Evolutionary conservation across 208 protist genomes (phyloP).

Genomic region (Crithidia brevicula): DNA sequence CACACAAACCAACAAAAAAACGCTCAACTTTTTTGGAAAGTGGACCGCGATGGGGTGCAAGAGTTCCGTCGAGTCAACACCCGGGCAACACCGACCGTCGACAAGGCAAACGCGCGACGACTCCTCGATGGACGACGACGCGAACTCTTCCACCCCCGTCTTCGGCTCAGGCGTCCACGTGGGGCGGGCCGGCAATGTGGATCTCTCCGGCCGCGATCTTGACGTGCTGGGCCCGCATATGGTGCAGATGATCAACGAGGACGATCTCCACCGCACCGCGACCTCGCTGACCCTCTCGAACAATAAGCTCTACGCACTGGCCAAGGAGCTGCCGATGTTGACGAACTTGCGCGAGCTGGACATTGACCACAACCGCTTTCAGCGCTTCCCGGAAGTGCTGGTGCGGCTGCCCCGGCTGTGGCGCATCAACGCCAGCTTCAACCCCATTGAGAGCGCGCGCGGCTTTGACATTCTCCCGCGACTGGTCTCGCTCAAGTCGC

Average conservation of each 20-base stretch:
- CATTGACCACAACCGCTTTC: slow-evolving; percentile 76
- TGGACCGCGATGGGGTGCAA: slow-evolving; percentile 36
- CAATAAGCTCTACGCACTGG: slow-evolving; percentile 81
- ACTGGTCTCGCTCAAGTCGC: slow-evolving; percentile 46
- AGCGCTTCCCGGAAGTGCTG: slow-evolving; percentile 70
- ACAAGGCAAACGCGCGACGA: slow-evolving; percentile 12
- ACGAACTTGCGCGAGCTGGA: slow-evolving; percentile 77
- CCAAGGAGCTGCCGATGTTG: slow-evolving; percentile 76
- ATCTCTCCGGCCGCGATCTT: slow-evolving; percentile 72
- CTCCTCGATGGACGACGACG: slow-evolving; percentile 23
- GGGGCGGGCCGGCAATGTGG: slow-evolving; percentile 80
- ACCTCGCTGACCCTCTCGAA: slow-evolving; percentile 73
- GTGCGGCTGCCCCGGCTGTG: slow-evolving; percentile 53
- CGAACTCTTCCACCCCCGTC: slow-evolving; percentile 24
- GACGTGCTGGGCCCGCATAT: slow-evolving; percentile 60
- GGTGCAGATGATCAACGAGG: slow-evolving; percentile 69
- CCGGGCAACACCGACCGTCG: background rate
- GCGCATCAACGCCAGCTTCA: slow-evolving; percentile 70
- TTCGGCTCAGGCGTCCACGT: slow-evolving; percentile 86
- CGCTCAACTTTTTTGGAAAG: slow-evolving; percentile 2
- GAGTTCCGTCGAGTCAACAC: slow-evolving; percentile 12
- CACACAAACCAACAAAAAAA: no score
- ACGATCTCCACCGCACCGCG: slow-evolving; percentile 70
- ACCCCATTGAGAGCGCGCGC: slow-evolving; percentile 52
- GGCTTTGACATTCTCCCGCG: slow-evolving; percentile 62